A percentile compares a stretch with the other conserved stretches of the same genome.
phyloP scores from a whole-genome alignment of 495 filamentous ascomycete genomes.

The Aspergillus olivimuriae region DNA sequence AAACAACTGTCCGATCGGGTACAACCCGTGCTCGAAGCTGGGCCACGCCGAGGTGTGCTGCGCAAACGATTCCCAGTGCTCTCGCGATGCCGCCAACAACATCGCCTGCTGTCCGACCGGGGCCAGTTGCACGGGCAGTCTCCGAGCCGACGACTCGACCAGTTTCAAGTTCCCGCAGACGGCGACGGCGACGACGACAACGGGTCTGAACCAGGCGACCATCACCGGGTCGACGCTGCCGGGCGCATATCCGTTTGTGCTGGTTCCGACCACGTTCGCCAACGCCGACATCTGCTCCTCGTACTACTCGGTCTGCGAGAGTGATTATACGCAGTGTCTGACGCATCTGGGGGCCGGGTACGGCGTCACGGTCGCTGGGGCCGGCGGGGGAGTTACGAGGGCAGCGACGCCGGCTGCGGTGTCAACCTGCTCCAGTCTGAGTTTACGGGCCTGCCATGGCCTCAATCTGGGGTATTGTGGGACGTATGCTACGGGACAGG shows the following conservation, averaged over 20 bases:
- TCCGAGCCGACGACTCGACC: slow-evolving; percentile 29
- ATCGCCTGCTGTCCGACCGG: slow-evolving; percentile 61
- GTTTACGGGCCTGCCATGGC: slow-evolving; percentile 52
- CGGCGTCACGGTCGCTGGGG: slow-evolving; percentile 38
- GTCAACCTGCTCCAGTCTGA: slow-evolving; percentile 61
- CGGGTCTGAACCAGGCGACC: slow-evolving; percentile 24
- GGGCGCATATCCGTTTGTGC: slow-evolving; percentile 56
- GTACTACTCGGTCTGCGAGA: slow-evolving; percentile 59
- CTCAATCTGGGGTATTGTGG: slow-evolving; percentile 49
- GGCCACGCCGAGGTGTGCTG: slow-evolving; percentile 53
- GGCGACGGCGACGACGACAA: slow-evolving; percentile 27
- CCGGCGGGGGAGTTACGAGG: slow-evolving; percentile 48
- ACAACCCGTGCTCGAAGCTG: slow-evolving; percentile 44
- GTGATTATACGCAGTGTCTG: slow-evolving; percentile 58
- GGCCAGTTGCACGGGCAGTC: slow-evolving; percentile 55
- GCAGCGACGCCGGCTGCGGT: slow-evolving; percentile 51
- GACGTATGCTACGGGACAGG: slow-evolving; percentile 28
- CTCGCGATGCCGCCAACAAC: slow-evolving; percentile 50
- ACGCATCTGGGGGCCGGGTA: slow-evolving; percentile 47
- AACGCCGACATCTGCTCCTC: slow-evolving; percentile 59
- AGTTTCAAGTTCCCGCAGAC: slow-evolving; percentile 33
- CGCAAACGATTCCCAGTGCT: slow-evolving; percentile 44
- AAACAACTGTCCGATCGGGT: slow-evolving; percentile 46
- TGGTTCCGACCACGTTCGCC: slow-evolving; percentile 58
- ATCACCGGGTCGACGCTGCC: slow-evolving; percentile 39